Conservation (phyloP, 2,329 filamentous ascomycete species). For the Fusarium tupiense region DNA sequence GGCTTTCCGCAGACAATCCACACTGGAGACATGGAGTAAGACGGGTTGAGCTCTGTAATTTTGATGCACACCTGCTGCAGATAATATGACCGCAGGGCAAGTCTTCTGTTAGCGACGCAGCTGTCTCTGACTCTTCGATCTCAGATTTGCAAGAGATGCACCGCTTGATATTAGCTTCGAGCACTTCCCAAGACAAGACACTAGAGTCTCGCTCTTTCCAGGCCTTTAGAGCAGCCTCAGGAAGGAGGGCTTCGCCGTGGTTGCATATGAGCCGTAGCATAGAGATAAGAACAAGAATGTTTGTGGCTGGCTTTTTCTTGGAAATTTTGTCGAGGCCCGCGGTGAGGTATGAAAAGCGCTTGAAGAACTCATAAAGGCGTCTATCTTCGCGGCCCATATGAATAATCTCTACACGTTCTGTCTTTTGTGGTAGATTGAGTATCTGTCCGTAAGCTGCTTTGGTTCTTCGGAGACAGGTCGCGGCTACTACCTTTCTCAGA, state of each 20-base stretch:
- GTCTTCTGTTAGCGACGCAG: not conserved
- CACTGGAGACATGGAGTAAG: not conserved
- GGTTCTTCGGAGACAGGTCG: not conserved
- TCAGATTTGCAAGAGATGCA: not conserved
- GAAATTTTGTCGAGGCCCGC: not conserved
- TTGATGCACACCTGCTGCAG: not conserved
- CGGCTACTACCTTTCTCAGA: not conserved
- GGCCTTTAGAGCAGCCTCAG: not conserved
- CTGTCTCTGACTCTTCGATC: not conserved
- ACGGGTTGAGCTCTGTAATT: not conserved
- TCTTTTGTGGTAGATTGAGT: not conserved
- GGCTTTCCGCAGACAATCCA: not conserved
- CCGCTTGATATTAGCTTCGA: not conserved
- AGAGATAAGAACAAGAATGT: not conserved
- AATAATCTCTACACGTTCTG: not conserved
- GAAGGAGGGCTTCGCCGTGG: slow-evolving; percentile 1
- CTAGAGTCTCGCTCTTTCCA: not conserved
- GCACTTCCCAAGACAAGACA: not conserved
- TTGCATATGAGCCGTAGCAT: slow-evolving; percentile 3
- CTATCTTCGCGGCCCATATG: not conserved
- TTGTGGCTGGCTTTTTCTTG: not conserved
- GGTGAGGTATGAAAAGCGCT: not conserved
- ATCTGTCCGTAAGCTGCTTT: not conserved
- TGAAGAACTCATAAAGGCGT: slow-evolving; percentile 3
- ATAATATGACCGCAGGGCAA: not conserved